Evolutionary conservation across 2,329 filamentous ascomycete genomes (phyloP), one percentile per base, ranked within the genome.

Genomic region (Malbranchea zuffiana): DNA sequence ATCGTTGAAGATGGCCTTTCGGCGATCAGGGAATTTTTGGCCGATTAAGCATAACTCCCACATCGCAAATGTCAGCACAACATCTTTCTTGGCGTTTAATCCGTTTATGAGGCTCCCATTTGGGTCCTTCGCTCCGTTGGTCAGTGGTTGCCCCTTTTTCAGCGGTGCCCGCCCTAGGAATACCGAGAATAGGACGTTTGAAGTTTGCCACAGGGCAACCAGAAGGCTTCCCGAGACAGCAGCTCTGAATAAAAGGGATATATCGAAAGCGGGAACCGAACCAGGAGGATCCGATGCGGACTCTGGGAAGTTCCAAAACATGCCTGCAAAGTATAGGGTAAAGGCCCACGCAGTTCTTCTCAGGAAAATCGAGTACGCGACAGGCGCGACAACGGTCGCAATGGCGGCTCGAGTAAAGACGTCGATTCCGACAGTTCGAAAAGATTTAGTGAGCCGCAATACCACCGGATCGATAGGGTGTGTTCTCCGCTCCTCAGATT

Each of bases 31-130:
- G 44, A 82, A 87, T 37, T 75, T 72, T 39, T 80, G 73, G 24
- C 82, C 78, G 48, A 95, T 93, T 39, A 83, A 70, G 19, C 77
- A 75, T 18, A 95, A 67, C 54, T 96, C 88, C 87, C 87, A 94
- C 59, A 93, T 81, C 11, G 88, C 87, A 56, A 92, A 93, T 1
- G 76, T 72, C 72, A 75, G 78, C 42, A 83, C 76, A 6, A 82
- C 68, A 6, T 83, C 69, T 57, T 88, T 90, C 62, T 86, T 90
- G 46, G 80, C 80, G 55, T 79, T 87, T 30, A 96, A 59, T 0
- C 88, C 88, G 39, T 78, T 85, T 32, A 96, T 58, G 18, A 96
- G 67, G 54, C 83, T 94, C 23, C 85, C 86, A 51, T 94, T 96
- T 1, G 88, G 84, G 57, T 95, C 87, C 53, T 83, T 90, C 11